Evolutionary conservation across 2,329 filamentous ascomycete species (phyloP).

Genomic region (Chaetothyriales sp.): DNA sequence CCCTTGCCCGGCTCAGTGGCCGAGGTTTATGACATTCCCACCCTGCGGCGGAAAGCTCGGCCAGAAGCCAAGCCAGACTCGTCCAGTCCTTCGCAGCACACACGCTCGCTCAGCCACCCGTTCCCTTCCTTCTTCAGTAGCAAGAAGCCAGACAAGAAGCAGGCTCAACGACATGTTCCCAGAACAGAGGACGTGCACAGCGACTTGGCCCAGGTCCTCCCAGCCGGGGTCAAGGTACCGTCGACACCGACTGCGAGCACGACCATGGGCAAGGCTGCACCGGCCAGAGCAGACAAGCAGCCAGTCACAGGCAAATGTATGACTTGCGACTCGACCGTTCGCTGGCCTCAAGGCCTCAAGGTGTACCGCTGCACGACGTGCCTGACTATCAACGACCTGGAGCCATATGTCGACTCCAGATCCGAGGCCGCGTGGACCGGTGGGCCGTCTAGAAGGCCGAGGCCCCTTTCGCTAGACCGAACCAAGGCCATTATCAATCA

Average conservation of each 20-base stretch:
- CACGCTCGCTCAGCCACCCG: slow-evolving; percentile 64
- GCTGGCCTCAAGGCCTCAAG: slow-evolving; percentile 59
- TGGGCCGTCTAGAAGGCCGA: slow-evolving; percentile 9
- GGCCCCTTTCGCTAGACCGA: slow-evolving; percentile 43
- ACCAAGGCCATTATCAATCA: slow-evolving; percentile 43
- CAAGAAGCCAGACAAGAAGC: slow-evolving; percentile 39
- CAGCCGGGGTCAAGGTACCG: slow-evolving; percentile 23
- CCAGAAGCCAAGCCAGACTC: slow-evolving; percentile 6
- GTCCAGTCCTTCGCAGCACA: slow-evolving; percentile 27
- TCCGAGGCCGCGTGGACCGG: neutral
- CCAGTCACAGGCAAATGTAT: slow-evolving; percentile 62
- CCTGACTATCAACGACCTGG: slow-evolving; percentile 68
- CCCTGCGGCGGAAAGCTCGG: slow-evolving; percentile 12
- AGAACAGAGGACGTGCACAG: slow-evolving; percentile 24
- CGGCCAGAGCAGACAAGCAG: slow-evolving; percentile 34
- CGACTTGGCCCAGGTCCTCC: slow-evolving; percentile 30
- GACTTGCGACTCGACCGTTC: slow-evolving; percentile 67
- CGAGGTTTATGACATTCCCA: slow-evolving; percentile 18
- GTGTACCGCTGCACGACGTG: slow-evolving; percentile 75
- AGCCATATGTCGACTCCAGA: slow-evolving; percentile 25
- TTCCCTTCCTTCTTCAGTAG: slow-evolving; percentile 56
- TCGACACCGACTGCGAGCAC: slow-evolving; percentile 11
- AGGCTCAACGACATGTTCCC: slow-evolving; percentile 24
- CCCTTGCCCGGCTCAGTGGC: slow-evolving; percentile 10
- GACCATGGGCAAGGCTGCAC: slow-evolving; percentile 21